phyloP scores from a whole-genome alignment of 768 basidiomycete genomes.

The Peribolospora kevripleyi region DNA sequence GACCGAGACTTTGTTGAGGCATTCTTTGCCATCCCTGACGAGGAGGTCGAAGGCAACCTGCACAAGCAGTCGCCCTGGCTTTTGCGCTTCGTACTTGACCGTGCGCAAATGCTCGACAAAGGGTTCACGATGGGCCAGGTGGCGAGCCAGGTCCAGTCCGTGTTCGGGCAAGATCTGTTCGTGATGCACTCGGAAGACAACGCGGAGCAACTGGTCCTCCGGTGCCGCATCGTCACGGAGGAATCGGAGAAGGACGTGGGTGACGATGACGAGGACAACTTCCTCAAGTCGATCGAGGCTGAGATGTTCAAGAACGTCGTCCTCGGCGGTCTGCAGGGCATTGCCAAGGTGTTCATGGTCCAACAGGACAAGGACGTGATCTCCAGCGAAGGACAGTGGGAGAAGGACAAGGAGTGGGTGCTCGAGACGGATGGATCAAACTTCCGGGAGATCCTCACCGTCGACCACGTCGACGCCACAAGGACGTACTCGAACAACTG shows the following conservation, averaged over 20 bases:
- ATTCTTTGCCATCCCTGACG: slow-evolving; percentile 97
- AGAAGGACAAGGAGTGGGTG: slow-evolving; percentile 51
- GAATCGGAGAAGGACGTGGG: slow-evolving; percentile 69
- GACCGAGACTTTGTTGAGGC: slow-evolving; percentile 89
- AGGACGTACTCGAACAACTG: slow-evolving; percentile 94
- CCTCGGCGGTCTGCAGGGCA: slow-evolving; percentile 72
- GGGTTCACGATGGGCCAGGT: slow-evolving; percentile 88
- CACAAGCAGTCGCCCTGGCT: slow-evolving; percentile 91
- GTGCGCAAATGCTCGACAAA: slow-evolving; percentile 91
- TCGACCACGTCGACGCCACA: slow-evolving; percentile 79
- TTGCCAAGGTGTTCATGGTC: slow-evolving; percentile 80
- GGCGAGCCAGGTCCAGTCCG: slow-evolving; percentile 74
- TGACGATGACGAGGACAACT: slow-evolving; percentile 61
- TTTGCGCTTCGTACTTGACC: slow-evolving; percentile 84
- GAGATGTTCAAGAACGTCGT: slow-evolving; percentile 90
- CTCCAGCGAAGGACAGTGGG: slow-evolving; percentile 30
- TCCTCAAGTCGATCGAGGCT: slow-evolving; percentile 83
- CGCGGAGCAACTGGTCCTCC: slow-evolving; percentile 86
- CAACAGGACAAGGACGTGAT: slow-evolving; percentile 56
- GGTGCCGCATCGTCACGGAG: slow-evolving; percentile 64
- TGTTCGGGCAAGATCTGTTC: slow-evolving; percentile 84
- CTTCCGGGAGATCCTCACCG: slow-evolving; percentile 77
- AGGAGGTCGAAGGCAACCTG: slow-evolving; percentile 72
- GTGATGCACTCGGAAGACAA: slow-evolving; percentile 99
- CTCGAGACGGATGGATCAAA: slow-evolving; percentile 94